phyloP scores from a whole-genome alignment of 495 filamentous ascomycete genomes.

The Penicillium canariense region DNA sequence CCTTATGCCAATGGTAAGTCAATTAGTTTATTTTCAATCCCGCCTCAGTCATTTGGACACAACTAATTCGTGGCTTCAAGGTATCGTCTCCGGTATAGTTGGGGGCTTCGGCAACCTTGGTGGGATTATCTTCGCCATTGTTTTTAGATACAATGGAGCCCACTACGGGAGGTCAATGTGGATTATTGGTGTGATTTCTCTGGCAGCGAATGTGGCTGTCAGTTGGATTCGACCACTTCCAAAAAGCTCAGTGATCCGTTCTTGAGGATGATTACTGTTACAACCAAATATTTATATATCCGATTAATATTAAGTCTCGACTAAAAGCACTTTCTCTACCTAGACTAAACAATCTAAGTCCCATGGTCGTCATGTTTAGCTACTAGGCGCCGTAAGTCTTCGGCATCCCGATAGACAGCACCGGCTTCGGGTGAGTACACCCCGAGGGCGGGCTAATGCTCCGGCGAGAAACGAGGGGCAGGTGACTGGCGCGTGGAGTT shows the following conservation, averaged over 20 bases:
- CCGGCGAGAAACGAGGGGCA: conserved; percentile 23
- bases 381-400: background rate
- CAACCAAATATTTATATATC: background rate
- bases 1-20: conserved; percentile 66
- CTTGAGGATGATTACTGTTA: conserved; percentile 5
- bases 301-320: too few species aligned
- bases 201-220: conserved; percentile 63
- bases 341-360: too few species aligned
- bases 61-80: conserved; percentile 34
- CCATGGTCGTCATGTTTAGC: background rate
- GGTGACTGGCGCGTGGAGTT: background rate
- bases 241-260: conserved; percentile 20
- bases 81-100: conserved; percentile 71
- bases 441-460: conserved; percentile 28
- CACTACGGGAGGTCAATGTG: conserved; percentile 70
- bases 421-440: conserved; percentile 29
- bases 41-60: background rate
- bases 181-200: conserved; percentile 77
- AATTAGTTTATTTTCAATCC: background rate
- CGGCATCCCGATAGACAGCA: conserved; percentile 4
- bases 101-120: conserved; percentile 82
- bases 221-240: conserved; percentile 74
- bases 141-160: conserved; percentile 73
- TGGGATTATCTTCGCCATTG: conserved; percentile 79
- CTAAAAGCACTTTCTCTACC: too few species aligned